Base-by-base conservation (phyloP, 352 stramenopile species). In the Saprolegnia diclina region DNA sequence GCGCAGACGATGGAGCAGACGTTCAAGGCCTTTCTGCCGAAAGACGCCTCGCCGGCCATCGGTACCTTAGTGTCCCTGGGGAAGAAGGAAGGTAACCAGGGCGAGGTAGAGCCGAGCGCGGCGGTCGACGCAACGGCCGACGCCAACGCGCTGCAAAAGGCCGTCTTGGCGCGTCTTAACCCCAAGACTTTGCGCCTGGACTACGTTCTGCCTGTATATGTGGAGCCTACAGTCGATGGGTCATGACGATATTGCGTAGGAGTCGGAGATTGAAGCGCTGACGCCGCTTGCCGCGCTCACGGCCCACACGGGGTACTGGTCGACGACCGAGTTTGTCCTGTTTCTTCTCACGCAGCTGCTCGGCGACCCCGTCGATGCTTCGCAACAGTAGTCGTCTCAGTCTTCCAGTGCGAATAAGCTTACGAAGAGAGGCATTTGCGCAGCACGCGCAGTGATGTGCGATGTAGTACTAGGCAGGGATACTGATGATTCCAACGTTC, bases 271-370 rank as follows among this genome's bases (percentile, higher is more conserved):
- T 4, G 63, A 69, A 46, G 63, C 63, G 21, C 38, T 69, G 45
- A 69, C 63, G 37, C 63, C 63, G 19, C 42, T 69, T n/a, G 32
- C 63, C 11, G 63, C 63, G 14, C 38, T 69, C 16, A 69, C 63
- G 11, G 63, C 63, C 29, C 63, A 69, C 46, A 69, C 63, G 13
- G 63, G 63, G n/a, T 69, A 69, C 46, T 69, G 63, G 63, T 24
- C 29, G 14, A 61, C 45, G 32, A 69, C 50, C 29, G 63, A 69
- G n/a, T 69, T 69, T 48, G 22, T 69, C 5, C 3, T 69, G 46
- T 69, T 69, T 24, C 9, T 69, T n/a, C 26, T 69, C 22, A 62
- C 63, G 46, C 63, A 69, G 37, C 37, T 69, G 32, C 42, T 69
- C 9, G 63, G 54, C 3, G 57, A 65, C 10, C 16, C n/a, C 46